phyloP scores from a whole-genome alignment of 2,329 filamentous ascomycete genomes.

The Xylariaceae sp. region DNA sequence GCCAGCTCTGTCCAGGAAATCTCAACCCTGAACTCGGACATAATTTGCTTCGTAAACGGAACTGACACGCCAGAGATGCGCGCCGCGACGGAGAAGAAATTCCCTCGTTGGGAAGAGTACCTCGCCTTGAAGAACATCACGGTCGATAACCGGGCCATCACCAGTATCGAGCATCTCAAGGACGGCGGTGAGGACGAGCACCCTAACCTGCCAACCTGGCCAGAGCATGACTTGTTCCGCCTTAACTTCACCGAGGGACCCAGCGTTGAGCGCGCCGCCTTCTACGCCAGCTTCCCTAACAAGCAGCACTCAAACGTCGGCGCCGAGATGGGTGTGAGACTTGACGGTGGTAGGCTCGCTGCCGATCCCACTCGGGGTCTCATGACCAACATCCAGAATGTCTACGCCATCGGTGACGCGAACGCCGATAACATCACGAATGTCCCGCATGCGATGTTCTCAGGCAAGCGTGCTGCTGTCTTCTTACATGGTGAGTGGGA shows the following conservation, averaged over 20 bases:
- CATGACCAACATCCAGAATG: conserved; percentile 46
- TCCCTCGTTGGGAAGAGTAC: conserved; percentile 45
- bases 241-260: conserved; percentile 44
- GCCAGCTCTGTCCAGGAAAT: conserved; percentile 46
- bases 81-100: conserved; percentile 34
- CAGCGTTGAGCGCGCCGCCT: conserved; percentile 42
- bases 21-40: conserved; percentile 48
- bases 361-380: conserved; percentile 39
- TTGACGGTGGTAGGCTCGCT: conserved; percentile 41
- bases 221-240: conserved; percentile 51
- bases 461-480: conserved; percentile 53
- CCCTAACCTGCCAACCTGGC: conserved; percentile 38
- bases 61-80: conserved; percentile 45
- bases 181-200: conserved; percentile 35
- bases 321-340: conserved; percentile 40
- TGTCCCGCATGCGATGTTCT: conserved; percentile 55
- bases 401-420: conserved; percentile 55
- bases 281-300: conserved; percentile 45
- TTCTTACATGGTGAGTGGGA: conserved; percentile 47
- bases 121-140: conserved; percentile 45
- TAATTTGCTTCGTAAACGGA: conserved; percentile 55
- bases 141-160: conserved; percentile 52
- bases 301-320: conserved; percentile 46
- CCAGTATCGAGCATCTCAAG: conserved; percentile 41
- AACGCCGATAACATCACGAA: conserved; percentile 57